Evolutionary conservation across 805 yeast species (phyloP).

Genomic region (Yamadazyma scolyti): DNA sequence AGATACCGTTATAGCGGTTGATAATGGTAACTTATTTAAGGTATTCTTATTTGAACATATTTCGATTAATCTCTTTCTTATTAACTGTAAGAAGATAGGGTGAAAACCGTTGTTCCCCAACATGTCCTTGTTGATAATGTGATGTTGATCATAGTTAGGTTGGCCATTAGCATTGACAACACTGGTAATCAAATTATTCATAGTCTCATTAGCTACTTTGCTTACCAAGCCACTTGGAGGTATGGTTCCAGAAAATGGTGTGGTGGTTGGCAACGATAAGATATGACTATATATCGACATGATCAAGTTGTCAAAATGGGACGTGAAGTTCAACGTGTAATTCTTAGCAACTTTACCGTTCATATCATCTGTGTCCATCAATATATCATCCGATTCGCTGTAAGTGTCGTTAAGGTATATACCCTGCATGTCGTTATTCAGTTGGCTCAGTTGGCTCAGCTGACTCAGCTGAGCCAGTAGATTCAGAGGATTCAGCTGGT

Average conservation of each 20-base stretch:
- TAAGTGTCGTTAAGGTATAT: slow-evolving; percentile 30
- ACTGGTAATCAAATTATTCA: slow-evolving; percentile 21
- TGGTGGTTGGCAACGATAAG: slow-evolving; percentile 40
- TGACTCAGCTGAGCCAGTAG: no score
- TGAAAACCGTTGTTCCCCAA: slow-evolving; percentile 28
- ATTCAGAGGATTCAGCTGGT: no score
- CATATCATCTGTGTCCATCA: slow-evolving; percentile 40
- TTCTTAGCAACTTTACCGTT: slow-evolving; percentile 18
- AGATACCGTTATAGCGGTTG: slow-evolving; percentile 22
- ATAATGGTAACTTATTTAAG: slow-evolving; percentile 17
- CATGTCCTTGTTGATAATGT: slow-evolving; percentile 27
- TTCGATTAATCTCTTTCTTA: slow-evolving; percentile 38
- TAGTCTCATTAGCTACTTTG: slow-evolving; percentile 40
- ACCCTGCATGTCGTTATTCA: slow-evolving; percentile 11
- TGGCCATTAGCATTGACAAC: slow-evolving; percentile 14
- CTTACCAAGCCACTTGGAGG: slow-evolving; percentile 45
- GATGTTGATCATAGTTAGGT: slow-evolving; percentile 29
- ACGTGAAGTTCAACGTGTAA: slow-evolving; percentile 33
- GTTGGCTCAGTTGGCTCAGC: no score
- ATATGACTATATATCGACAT: slow-evolving; percentile 30
- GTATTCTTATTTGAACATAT: slow-evolving; percentile 26
- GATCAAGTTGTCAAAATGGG: slow-evolving; percentile 33
- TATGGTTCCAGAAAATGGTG: slow-evolving; percentile 39
- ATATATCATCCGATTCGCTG: slow-evolving; percentile 39
- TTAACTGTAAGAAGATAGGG: slow-evolving; percentile 38